These are phyloP conservation scores for Mycocentrospora acerina DNA, from an alignment of 2,329 filamentous ascomycete species.

Conservation along the genomic window DNA sequence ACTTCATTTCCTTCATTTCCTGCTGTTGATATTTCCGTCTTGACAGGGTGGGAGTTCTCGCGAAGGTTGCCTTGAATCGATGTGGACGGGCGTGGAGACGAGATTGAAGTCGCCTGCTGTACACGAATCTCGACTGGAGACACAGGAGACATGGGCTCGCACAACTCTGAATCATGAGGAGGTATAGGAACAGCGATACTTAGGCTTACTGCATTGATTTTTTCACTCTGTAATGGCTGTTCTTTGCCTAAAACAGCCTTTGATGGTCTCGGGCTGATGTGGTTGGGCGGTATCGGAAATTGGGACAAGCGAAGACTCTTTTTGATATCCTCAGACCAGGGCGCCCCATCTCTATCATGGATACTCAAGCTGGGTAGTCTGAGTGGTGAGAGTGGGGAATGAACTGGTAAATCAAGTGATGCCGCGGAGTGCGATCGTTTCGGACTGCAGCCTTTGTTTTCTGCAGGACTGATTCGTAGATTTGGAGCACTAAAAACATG, in stretches of 20 bases:
- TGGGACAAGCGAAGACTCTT: slow-evolving; percentile 35
- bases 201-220: neutral
- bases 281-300: slow-evolving; percentile 20
- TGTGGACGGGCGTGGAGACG: slow-evolving; percentile 17
- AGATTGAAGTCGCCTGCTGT: slow-evolving; percentile 19
- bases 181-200: neutral
- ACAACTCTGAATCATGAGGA: too few relatives aligned
- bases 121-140: slow-evolving; percentile 18
- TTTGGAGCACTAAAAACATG: slow-evolving; percentile 36
- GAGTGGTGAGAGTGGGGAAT: slow-evolving; percentile 24
- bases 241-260: slow-evolving; percentile 4
- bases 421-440: slow-evolving; percentile 36
- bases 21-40: neutral
- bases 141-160: neutral
- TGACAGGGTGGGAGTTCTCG: slow-evolving; percentile 7
- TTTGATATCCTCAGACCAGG: slow-evolving; percentile 31
- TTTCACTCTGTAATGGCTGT: neutral
- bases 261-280: slow-evolving; percentile 13
- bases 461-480: slow-evolving; percentile 18
- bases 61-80: slow-evolving; percentile 11
- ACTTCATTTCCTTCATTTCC: slow-evolving; percentile 13
- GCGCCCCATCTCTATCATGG: slow-evolving; percentile 20
- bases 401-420: slow-evolving; percentile 24
- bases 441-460: slow-evolving; percentile 18
- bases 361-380: slow-evolving; percentile 31